Percentiles rank a stretch among this genome's conserved stretches.
Evolutionary conservation across 2,329 filamentous ascomycete species (phyloP).

Genomic region (Alternaria atra): DNA sequence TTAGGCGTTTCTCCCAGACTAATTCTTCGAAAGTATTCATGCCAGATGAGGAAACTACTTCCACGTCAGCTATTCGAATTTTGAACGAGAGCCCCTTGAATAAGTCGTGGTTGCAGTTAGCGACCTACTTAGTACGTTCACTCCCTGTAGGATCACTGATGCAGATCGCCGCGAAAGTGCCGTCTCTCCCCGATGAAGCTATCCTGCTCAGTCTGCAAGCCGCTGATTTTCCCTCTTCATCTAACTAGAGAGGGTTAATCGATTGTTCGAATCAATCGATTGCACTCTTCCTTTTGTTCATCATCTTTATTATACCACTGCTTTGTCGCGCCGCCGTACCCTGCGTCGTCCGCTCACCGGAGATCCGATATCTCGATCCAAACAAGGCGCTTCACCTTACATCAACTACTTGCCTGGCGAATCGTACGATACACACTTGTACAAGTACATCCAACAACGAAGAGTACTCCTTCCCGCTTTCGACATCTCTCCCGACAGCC

Average conservation of each 20-base stretch:
- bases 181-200: background rate
- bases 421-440: background rate
- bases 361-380: background rate
- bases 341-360: background rate
- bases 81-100: background rate
- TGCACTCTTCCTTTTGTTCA: background rate
- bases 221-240: background rate
- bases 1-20: background rate
- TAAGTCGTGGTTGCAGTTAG: background rate
- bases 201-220: background rate
- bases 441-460: background rate
- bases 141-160: slow-evolving; percentile 8
- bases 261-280: background rate
- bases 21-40: background rate
- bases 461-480: background rate
- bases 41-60: background rate
- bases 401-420: background rate
- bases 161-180: slow-evolving; percentile 9
- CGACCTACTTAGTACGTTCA: slow-evolving; percentile 8
- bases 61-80: background rate
- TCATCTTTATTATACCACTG: background rate
- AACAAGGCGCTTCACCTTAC: background rate
- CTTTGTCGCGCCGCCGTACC: background rate
- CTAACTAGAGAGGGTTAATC: background rate
- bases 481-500: background rate